A percentile compares a stretch with the other conserved stretches of the same genome.
phyloP scores from a whole-genome alignment of 495 filamentous ascomycete species.

The Trichocladium antarcticum region DNA sequence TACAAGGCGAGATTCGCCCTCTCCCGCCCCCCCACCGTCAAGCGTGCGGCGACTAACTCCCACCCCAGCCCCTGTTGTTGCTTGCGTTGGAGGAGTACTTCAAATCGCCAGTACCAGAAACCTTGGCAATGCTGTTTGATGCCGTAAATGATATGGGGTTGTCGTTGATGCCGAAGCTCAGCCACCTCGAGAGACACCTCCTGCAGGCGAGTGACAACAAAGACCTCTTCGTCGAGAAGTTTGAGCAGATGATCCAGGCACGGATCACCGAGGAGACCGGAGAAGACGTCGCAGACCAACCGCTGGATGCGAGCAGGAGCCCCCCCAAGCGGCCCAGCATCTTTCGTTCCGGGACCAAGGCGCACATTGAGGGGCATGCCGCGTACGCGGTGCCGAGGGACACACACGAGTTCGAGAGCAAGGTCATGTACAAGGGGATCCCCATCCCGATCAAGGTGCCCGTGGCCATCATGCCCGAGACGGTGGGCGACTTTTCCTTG shows the following conservation, averaged over 20 bases:
- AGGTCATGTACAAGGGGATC: constrained; percentile 87
- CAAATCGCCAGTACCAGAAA: constrained; percentile 79
- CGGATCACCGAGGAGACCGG: constrained; percentile 44
- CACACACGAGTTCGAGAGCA: constrained; percentile 94
- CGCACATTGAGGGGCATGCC: constrained; percentile 39
- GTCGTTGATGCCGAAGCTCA: constrained; percentile 81
- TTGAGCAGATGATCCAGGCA: constrained; percentile 79
- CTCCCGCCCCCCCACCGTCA: neutral
- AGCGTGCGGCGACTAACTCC: constrained; percentile 18
- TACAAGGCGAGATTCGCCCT: constrained; percentile 80
- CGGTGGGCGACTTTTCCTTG: constrained; percentile 92
- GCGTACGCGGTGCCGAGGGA: constrained; percentile 68
- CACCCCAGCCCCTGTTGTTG: constrained; percentile 66
- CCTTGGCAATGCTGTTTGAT: constrained; percentile 77
- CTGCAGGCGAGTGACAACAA: constrained; percentile 85
- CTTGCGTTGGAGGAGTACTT: constrained; percentile 98
- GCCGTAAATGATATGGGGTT: constrained; percentile 96
- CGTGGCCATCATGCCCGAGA: constrained; percentile 84
- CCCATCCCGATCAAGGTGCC: constrained; percentile 95
- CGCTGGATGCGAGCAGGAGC: constrained; percentile 38
- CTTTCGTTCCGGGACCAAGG: constrained; percentile 44
- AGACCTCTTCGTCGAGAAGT: constrained; percentile 95
- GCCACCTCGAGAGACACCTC: constrained; percentile 71
- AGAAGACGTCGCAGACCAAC: constrained; percentile 30
- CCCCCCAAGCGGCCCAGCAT: constrained; percentile 39